Evolutionary conservation across 1,139 yeast genomes (phyloP).

Genomic region (Blastobotrys elegans): DNA sequence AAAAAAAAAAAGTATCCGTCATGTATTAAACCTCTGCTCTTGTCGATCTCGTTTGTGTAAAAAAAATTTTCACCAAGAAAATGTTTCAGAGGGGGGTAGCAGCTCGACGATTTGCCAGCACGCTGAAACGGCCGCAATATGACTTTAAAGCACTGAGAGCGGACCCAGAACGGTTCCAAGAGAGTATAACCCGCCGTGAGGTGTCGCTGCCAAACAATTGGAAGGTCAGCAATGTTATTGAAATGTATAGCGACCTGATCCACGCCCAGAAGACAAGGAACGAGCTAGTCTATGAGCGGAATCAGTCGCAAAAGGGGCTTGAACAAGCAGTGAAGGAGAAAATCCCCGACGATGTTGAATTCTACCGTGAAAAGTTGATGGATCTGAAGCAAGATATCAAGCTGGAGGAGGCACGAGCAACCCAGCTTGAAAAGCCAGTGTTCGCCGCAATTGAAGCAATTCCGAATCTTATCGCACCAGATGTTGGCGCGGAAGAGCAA

Average conservation of each 20-base stretch:
- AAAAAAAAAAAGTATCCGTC: no score
- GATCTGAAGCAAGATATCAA: constrained; percentile 34
- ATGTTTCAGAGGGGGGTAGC: neutral
- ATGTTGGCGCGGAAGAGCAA: constrained; percentile 47
- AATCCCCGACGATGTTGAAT: constrained; percentile 14
- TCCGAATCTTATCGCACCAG: constrained; percentile 58
- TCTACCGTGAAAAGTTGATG: constrained; percentile 18
- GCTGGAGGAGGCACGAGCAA: constrained; percentile 37
- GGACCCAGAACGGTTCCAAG: constrained; percentile 39
- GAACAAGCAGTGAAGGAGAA: constrained; percentile 12
- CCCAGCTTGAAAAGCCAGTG: constrained; percentile 39
- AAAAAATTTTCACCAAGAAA: neutral
- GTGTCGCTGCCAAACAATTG: constrained; percentile 31
- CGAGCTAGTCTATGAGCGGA: constrained; percentile 27
- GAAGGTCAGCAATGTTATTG: constrained; percentile 35
- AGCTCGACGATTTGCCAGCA: constrained; percentile 3
- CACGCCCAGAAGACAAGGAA: constrained; percentile 23
- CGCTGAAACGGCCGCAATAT: constrained; percentile 39
- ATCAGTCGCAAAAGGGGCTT: constrained; percentile 22
- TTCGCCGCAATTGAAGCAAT: constrained; percentile 43
- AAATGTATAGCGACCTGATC: constrained; percentile 27
- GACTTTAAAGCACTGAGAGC: constrained; percentile 46
- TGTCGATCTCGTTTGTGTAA: no score
- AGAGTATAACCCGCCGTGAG: constrained; percentile 47
- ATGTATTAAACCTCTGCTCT: neutral